A percentile compares a stretch with the other conserved stretches of the same genome.
phyloP scores from a whole-genome alignment of 768 basidiomycete species.

The Phylloporus sp. region DNA sequence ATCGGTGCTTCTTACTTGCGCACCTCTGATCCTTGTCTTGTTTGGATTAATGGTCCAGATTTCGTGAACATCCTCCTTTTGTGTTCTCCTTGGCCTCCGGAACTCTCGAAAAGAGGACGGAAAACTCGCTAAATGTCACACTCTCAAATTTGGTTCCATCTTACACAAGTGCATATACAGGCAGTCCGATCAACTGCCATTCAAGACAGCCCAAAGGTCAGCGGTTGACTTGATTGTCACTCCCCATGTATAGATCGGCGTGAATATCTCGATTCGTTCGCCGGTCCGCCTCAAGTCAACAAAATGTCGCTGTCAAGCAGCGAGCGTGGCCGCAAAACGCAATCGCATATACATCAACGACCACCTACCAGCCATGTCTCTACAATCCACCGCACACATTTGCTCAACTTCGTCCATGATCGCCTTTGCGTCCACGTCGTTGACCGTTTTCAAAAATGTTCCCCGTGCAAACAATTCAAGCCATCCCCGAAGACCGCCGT shows the following conservation, averaged over 20 bases:
- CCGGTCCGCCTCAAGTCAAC: constrained; percentile 5
- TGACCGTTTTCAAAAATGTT: constrained; percentile 52
- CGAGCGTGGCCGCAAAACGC: constrained; percentile 52
- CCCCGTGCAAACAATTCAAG: constrained; percentile 58
- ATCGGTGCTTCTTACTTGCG: constrained; percentile 15
- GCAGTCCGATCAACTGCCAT: neutral
- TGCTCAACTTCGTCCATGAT: constrained; percentile 62
- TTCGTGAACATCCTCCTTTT: neutral
- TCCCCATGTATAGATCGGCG: constrained; percentile 1
- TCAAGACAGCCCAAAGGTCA: constrained; percentile 1
- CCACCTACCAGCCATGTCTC: constrained; percentile 59
- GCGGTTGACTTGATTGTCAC: constrained; percentile 3
- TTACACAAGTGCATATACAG: neutral
- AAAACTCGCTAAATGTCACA: constrained; percentile 2
- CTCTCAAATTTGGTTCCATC: constrained; percentile 6
- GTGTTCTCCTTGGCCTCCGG: neutral
- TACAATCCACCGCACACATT: constrained; percentile 50
- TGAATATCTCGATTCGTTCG: neutral
- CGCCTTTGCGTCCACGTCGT: constrained; percentile 48
- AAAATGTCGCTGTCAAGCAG: constrained; percentile 16
- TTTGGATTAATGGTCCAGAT: constrained; percentile 1
- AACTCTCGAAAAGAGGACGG: neutral
- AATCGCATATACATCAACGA: constrained; percentile 69
- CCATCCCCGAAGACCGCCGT: constrained; percentile 58
- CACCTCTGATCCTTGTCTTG: neutral